Base-by-base conservation (phyloP, 164 flowering plant genomes). In the Cinnamomum micranthum region DNA sequence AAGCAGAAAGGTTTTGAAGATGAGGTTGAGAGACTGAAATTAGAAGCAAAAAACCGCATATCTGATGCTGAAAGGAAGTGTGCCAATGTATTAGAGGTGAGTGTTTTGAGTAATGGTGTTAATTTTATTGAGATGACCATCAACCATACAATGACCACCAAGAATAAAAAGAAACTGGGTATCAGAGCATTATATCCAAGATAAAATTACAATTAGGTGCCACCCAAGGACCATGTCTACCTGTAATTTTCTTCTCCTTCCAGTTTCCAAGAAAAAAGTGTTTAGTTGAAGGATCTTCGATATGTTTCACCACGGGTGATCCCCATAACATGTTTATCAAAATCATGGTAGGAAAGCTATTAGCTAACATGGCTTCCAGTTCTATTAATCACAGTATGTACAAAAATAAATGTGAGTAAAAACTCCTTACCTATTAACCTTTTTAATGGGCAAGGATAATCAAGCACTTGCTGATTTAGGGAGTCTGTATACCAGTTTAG, bases 51-150 rank as follows among this genome's bases (percentile, higher is more conserved):
- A 50, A 82, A 76, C 71, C 90, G 71, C 28, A 82, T 91, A 60
- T 77, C 87, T 76, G 91, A 87, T 76, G 88, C 85, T 73, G 98
- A 95, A 86, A 88, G 79, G 73, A 85, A 83, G 66, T 89, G 84
- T 84, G 85, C 84, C 27, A 86, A 85, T 82, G 87, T 91, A 25
- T 77, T 95, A 84, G 95, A 93, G 95, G 99, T 91, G 74, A 72
- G 85, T 70, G 15, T 0, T 41, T 52, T 50, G 10, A 55, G 47
- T 41, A 41, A 6, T 41, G 47, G 47, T 41, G 47, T 41, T 41
- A 41, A 41, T 9, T 41, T 41, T 41, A 41, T 41, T 41, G 47
- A 41, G 47, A 41, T 1, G 11, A 41, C 11, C 10, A 41, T 41
- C 47, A 41, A 41, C 47, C 47, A 41, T 41, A 41, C 11, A 41